Evolutionary conservation across 1,284 basidiomycete species (phyloP).

Genomic region (Omphalotus olearius): DNA sequence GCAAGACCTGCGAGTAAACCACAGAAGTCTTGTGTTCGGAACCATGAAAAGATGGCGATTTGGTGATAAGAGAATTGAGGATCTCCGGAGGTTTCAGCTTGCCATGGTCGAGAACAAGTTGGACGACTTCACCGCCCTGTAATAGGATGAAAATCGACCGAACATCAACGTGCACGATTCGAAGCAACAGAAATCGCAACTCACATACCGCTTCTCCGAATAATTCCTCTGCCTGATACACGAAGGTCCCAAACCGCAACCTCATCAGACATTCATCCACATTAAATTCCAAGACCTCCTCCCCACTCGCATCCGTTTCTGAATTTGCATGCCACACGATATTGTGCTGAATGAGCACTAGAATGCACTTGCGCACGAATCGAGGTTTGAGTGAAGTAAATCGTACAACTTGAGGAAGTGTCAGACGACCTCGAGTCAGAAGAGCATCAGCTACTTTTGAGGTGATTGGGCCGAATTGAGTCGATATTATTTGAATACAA

Average conservation of each 20-base stretch:
- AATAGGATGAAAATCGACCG: conserved; percentile 5
- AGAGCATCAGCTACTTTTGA: conserved; percentile 30
- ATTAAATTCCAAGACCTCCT: conserved; percentile 75
- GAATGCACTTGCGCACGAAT: conserved; percentile 67
- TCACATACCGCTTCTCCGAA: conserved; percentile 66
- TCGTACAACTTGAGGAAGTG: conserved; percentile 67
- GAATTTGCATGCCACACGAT: conserved; percentile 80
- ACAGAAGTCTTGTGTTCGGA: conserved; percentile 36
- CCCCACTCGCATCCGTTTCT: conserved; percentile 52
- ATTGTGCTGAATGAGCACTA: conserved; percentile 91
- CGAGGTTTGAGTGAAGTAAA: conserved; percentile 64
- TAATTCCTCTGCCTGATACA: conserved; percentile 67
- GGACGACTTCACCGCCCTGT: conserved; percentile 74
- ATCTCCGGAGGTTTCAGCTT: conserved; percentile 80
- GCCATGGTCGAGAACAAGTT: conserved; percentile 78
- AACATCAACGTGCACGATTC: not conserved
- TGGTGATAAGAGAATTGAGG: conserved; percentile 25
- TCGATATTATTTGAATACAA: conserved; percentile 12
- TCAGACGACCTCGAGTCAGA: conserved; percentile 82
- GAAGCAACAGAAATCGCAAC: conserved; percentile 2
- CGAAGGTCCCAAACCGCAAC: conserved; percentile 74
- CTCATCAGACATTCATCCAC: conserved; percentile 76
- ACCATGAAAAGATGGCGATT: not conserved
- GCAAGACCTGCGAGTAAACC: conserved; percentile 53
- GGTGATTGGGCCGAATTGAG: conserved; percentile 13